Percentiles rank a stretch among this genome's conserved stretches.
phyloP scores from a whole-genome alignment of 169 alveolate species.

The Eimeria maxima region DNA sequence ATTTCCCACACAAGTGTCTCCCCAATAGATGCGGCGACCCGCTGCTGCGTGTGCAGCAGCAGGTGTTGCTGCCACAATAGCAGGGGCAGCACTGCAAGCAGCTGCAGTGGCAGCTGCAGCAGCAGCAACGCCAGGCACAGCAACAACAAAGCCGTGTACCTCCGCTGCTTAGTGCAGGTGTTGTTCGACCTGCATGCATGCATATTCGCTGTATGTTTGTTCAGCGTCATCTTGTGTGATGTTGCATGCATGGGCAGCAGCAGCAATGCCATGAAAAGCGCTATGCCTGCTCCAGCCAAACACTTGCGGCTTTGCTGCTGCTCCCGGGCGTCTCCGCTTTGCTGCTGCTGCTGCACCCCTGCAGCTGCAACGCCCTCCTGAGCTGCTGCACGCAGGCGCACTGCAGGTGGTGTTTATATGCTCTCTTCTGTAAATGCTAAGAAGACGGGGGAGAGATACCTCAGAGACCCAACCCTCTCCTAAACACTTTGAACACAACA shows the following conservation, averaged over 20 bases:
- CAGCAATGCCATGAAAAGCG: conserved; percentile 26
- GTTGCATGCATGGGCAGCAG: conserved; percentile 34
- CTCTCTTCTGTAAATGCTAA: not conserved
- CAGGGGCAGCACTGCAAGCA: not conserved
- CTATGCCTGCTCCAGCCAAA: conserved; percentile 50
- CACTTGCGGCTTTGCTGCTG: conserved; percentile 40
- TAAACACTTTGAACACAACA: not conserved
- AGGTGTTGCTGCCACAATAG: not conserved
- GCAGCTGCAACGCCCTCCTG: conserved; percentile 2
- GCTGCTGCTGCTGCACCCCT: conserved; percentile 2
- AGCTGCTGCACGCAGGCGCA: conserved; percentile 27
- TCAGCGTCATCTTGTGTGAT: conserved; percentile 8
- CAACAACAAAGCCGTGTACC: not conserved
- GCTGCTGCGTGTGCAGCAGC: not conserved
- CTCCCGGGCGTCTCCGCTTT: not conserved
- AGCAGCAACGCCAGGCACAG: conserved; percentile 3
- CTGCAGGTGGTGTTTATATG: conserved; percentile 9
- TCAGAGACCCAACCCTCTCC: conserved; percentile 42
- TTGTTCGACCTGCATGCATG: conserved; percentile 28
- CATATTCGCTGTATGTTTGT: conserved; percentile 23
- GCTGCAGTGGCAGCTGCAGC: not conserved
- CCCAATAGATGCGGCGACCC: no score
- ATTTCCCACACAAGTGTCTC: not conserved
- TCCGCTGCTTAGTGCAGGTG: conserved; percentile 24
- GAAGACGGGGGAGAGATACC: not conserved